These are phyloP conservation scores for Taxawa tesnikishii DNA, from an alignment of 2,329 filamentous ascomycete species.

Conservation along the genomic window DNA sequence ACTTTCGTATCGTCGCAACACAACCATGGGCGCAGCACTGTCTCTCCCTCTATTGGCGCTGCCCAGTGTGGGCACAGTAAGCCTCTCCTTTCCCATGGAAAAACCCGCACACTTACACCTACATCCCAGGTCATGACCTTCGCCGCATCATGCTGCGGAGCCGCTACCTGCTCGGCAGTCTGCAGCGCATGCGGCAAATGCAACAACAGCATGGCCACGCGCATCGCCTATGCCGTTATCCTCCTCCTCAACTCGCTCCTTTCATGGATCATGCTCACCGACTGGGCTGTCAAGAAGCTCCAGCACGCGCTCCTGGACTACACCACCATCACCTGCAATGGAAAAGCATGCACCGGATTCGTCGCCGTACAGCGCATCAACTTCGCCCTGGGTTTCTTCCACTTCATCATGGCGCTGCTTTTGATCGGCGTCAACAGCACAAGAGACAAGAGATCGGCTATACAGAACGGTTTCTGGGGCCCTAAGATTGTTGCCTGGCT, in stretches of 20 bases:
- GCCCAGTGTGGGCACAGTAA: conserved; percentile 74
- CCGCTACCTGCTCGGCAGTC: conserved; percentile 89
- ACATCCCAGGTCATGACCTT: conserved; percentile 63
- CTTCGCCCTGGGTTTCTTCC: conserved; percentile 90
- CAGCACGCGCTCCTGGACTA: conserved; percentile 89
- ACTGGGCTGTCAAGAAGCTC: conserved; percentile 94
- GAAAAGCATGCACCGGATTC: conserved; percentile 87
- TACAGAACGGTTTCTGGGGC: conserved; percentile 99
- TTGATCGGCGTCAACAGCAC: conserved; percentile 79
- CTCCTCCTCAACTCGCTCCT: conserved; percentile 93
- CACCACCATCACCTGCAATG: conserved; percentile 86
- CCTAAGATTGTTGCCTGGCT: conserved; percentile 90
- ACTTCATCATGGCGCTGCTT: conserved; percentile 72
- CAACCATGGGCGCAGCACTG: conserved; percentile 74
- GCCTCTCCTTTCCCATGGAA: conserved; percentile 21
- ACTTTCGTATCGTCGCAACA: too few relatives aligned
- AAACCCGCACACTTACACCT: conserved; percentile 10
- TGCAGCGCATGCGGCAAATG: conserved; percentile 95
- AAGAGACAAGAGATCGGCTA: conserved; percentile 70
- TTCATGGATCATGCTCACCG: conserved; percentile 98
- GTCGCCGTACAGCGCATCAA: conserved; percentile 96
- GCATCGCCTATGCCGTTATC: conserved; percentile 74
- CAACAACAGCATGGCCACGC: conserved; percentile 92
- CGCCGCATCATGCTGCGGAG: conserved; percentile 85
- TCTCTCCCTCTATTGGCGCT: conserved; percentile 82